phyloP scores from a whole-genome alignment of 495 filamentous ascomycete species.

The Podospora conica region DNA sequence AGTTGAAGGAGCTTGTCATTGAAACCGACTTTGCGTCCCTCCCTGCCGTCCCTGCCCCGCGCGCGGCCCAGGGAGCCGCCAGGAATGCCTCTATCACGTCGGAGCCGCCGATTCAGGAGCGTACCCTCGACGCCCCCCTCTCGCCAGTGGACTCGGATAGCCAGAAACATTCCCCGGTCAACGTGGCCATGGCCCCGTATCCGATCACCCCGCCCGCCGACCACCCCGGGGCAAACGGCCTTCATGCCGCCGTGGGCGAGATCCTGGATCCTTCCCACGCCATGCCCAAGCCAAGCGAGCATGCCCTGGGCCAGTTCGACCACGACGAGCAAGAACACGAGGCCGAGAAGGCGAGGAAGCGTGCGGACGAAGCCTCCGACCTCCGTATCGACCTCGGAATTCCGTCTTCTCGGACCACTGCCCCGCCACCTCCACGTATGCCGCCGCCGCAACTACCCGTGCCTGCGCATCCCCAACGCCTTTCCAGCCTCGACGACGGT shows the following conservation, averaged over 20 bases:
- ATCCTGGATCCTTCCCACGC: conserved; percentile 44
- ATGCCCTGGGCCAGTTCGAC: conserved; percentile 47
- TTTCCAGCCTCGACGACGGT: conserved; percentile 41
- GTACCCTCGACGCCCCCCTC: conserved; percentile 30
- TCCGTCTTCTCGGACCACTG: conserved; percentile 44
- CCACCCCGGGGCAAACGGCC: conserved; percentile 21
- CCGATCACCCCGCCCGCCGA: conserved; percentile 50
- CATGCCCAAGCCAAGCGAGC: conserved; percentile 49
- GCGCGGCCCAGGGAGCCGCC: conserved; percentile 2
- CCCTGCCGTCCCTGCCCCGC: conserved; percentile 12
- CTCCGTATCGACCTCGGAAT: conserved; percentile 40
- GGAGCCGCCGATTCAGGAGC: conserved; percentile 24
- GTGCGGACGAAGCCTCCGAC: conserved; percentile 34
- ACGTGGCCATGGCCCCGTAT: conserved; percentile 49
- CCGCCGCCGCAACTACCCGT: conserved; percentile 39
- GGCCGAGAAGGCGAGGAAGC: conserved; percentile 37
- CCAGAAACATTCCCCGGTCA: conserved; percentile 44
- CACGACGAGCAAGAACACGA: conserved; percentile 43
- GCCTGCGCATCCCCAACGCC: conserved; percentile 32
- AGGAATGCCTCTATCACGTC: conserved; percentile 5
- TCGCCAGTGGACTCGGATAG: conserved; percentile 43
- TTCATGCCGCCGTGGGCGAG: conserved; percentile 33
- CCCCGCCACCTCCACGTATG: conserved; percentile 39
- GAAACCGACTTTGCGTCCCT: conserved; percentile 23
- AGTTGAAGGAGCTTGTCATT: conserved; percentile 66